Percentiles rank a stretch among this genome's conserved stretches.
Evolutionary conservation across 192 early-diverging fungal species (phyloP).

Genomic region (Coemansia guatemalensis): DNA sequence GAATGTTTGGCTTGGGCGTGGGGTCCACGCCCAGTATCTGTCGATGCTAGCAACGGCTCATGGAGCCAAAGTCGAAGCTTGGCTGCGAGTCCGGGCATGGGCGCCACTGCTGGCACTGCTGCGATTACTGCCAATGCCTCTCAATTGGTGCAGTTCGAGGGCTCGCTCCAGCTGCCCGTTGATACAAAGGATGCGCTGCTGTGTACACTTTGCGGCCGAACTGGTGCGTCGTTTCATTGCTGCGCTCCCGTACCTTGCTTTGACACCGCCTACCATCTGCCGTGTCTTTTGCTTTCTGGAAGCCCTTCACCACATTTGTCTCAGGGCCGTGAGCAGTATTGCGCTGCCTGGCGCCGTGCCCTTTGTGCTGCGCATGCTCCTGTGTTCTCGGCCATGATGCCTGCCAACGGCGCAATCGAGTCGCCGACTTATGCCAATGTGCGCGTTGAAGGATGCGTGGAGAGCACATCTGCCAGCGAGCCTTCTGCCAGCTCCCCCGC

Average conservation of each 20-base stretch:
- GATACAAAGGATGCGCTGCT: neutral
- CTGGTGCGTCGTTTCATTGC: constrained; percentile 45
- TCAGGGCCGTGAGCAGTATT: constrained; percentile 24
- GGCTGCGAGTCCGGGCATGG: neutral
- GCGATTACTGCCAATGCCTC: neutral
- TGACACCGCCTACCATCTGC: constrained; percentile 43
- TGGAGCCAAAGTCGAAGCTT: neutral
- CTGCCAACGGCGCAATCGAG: constrained; percentile 19
- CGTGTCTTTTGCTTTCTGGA: constrained; percentile 39
- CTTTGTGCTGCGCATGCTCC: constrained; percentile 38
- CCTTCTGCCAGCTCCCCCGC: too few relatives aligned
- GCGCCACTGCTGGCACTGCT: neutral
- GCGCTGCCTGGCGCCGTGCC: constrained; percentile 41
- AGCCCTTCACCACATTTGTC: constrained; percentile 7
- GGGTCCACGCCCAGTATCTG: constrained; percentile 34
- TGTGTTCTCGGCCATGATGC: constrained; percentile 43
- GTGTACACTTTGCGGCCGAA: constrained; percentile 32
- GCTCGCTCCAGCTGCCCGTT: constrained; percentile 12
- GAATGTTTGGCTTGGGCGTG: constrained; percentile 54
- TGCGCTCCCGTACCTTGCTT: constrained; percentile 43
- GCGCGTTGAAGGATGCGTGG: constrained; percentile 15
- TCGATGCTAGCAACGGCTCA: neutral
- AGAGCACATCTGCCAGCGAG: neutral
- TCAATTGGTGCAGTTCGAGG: constrained; percentile 34
- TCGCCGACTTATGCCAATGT: constrained; percentile 10